phyloP scores from a whole-genome alignment of 1,284 basidiomycete species.

The Trichosporon sp. region DNA sequence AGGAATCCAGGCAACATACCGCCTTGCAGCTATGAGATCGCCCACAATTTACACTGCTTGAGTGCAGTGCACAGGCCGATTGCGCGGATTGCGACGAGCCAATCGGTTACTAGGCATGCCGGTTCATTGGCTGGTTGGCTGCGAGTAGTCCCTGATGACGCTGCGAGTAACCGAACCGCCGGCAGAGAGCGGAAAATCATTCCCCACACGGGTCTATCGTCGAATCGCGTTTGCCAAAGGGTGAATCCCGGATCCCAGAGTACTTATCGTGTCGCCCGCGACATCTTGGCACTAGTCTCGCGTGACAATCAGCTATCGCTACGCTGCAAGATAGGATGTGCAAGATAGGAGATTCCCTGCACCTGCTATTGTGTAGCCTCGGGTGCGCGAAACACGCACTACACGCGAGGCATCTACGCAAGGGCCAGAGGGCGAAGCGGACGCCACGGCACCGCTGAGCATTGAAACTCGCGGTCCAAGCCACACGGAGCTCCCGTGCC shows the following conservation, averaged over 20 bases:
- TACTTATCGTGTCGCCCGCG: background rate
- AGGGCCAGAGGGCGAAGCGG: background rate
- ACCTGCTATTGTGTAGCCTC: background rate
- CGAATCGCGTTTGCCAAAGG: background rate
- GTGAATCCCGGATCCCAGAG: background rate
- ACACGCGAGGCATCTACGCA: background rate
- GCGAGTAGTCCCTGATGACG: background rate
- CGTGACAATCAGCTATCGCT: background rate
- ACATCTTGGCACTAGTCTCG: background rate
- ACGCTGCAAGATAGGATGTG: background rate
- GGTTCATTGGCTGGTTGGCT: background rate
- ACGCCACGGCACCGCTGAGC: slow-evolving; percentile 10
- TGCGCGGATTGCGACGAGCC: background rate
- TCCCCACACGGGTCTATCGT: background rate
- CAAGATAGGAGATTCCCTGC: background rate
- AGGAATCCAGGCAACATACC: background rate
- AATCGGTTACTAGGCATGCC: slow-evolving; percentile 9
- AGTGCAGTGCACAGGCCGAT: background rate
- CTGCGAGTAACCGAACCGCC: slow-evolving; percentile 13
- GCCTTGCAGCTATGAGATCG: background rate
- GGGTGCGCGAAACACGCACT: background rate
- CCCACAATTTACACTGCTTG: background rate
- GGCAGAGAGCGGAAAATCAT: slow-evolving; percentile 14
- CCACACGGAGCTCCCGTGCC: background rate
- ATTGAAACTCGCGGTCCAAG: background rate